A percentile compares a stretch with the other conserved stretches of the same genome.
Evolutionary conservation across 2,329 filamentous ascomycete species (phyloP).

Genomic region (Diaporthe australafricana): DNA sequence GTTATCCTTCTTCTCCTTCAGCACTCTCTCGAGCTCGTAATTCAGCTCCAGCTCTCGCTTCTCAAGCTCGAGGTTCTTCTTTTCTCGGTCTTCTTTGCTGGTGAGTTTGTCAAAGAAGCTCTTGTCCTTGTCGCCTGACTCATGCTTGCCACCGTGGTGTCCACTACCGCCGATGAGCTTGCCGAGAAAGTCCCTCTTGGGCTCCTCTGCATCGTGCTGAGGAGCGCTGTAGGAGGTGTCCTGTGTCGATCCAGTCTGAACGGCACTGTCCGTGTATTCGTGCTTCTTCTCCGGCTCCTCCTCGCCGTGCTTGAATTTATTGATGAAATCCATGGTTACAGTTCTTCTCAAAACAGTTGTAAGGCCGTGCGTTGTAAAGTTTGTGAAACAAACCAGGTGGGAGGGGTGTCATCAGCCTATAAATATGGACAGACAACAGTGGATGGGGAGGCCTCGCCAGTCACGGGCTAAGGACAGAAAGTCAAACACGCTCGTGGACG

Average conservation of each 20-base stretch:
- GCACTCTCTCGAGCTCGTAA: conserved; percentile 22
- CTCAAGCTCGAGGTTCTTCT: conserved; percentile 20
- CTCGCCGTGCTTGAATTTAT: conserved; percentile 32
- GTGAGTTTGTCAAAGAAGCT: conserved; percentile 17
- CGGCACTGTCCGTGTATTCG: neutral
- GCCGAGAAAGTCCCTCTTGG: conserved; percentile 28
- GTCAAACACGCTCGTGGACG: conserved; percentile 25
- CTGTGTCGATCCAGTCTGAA: neutral
- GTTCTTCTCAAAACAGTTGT: neutral
- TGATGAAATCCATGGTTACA: conserved; percentile 27
- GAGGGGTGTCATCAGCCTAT: neutral
- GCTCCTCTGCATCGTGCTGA: conserved; percentile 23
- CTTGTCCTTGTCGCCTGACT: conserved; percentile 11
- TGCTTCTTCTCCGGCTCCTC: neutral
- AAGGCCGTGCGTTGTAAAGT: neutral
- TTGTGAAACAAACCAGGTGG: neutral
- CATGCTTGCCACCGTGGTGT: conserved; percentile 15
- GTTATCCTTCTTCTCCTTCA: conserved; percentile 29
- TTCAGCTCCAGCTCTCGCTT: conserved; percentile 30
- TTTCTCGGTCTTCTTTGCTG: conserved; percentile 16
- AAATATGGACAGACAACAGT: conserved; percentile 1
- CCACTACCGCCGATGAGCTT: conserved; percentile 32
- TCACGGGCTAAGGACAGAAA: conserved; percentile 18
- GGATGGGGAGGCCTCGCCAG: conserved; percentile 29
- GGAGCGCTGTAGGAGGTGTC: neutral